Base-by-base conservation (phyloP, 805 yeast genomes). In the Tetrapisispora pingtungensis region DNA sequence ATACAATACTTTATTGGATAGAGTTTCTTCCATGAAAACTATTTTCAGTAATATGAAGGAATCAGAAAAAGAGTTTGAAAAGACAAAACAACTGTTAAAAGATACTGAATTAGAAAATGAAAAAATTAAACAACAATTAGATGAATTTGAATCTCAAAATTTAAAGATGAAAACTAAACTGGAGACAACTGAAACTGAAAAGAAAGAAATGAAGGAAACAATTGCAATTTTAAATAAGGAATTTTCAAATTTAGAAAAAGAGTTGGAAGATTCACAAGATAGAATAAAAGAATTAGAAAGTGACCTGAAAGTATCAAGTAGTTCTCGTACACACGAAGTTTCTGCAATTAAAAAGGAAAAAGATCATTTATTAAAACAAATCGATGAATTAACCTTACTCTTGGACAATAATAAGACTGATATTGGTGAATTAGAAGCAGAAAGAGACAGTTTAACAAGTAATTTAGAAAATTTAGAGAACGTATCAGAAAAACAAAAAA, bases 1-100 rank as follows among this genome's bases (percentile, higher is more conserved):
- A 49, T 81, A 83, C 55, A 81, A 81, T 48, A 68, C 74, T 4
- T 62, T 84, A 28, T 61, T 84, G 47, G 76, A 75, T 49, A 72
- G 81, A 57, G 59, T 84, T 15, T 75, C 86, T 1, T 75, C 84
- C 2, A 83, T 84, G 90, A 84, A 82, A 51, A 67, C 80, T 0
- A 73, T 84, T 2, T 84, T 84, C 60, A 70, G 66, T 33, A 83
- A 84, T 50, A 81, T 83, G 85, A 81, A 83, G 56, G 81, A 76
- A 46, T 68, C 86, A 0, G 81, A 83, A 55, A 64, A 61, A 3
- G 84, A 82, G 51, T 65, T 84, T 17, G 85, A 75, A 35, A 67
- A 65, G 4, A 69, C 75, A 1, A 75, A 75, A 50, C 74, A 70
- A 15, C 75, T 75, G 49, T 61, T 77, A 42, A 65, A 62, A 58